Conservation (phyloP, 164 flowering plant species). For the Tinospora cordifolia region DNA sequence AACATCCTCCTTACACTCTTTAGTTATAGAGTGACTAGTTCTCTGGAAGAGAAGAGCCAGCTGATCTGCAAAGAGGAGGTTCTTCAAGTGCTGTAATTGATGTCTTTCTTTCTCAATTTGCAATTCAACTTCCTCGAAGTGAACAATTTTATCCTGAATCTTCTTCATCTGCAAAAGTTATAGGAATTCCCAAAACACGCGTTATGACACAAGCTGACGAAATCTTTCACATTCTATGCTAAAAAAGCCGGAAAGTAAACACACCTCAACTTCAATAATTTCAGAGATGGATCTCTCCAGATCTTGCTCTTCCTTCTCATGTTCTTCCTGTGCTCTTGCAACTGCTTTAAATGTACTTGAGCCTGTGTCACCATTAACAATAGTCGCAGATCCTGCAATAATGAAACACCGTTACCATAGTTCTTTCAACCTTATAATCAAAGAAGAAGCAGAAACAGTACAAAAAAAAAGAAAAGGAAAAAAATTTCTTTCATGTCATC, state of each 20-base stretch:
- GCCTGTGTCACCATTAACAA: conserved; percentile 26
- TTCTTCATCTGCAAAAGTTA: conserved; percentile 51
- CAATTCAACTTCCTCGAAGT: conserved; percentile 59
- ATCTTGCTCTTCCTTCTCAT: conserved; percentile 58
- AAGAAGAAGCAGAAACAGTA: not conserved
- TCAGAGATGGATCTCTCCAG: conserved; percentile 50
- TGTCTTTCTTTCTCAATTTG: conserved; percentile 66
- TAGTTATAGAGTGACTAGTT: conserved; percentile 22
- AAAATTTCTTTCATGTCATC: not conserved
- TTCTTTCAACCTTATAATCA: not conserved
- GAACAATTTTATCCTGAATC: conserved; percentile 48
- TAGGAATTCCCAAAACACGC: not conserved
- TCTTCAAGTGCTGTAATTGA: conserved; percentile 50
- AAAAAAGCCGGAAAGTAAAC: conserved; percentile 1
- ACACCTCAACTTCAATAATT: conserved; percentile 64
- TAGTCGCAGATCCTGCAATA: conserved; percentile 30
- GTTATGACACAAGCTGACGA: not conserved
- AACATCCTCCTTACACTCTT: conserved; percentile 17
- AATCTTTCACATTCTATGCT: no score
- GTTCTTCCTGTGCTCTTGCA: conserved; percentile 36
- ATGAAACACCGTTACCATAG: conserved; percentile 8
- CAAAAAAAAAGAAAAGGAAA: not conserved
- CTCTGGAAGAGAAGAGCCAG: conserved; percentile 46
- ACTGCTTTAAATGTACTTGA: conserved; percentile 21
- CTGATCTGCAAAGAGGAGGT: conserved; percentile 58